Evolutionary conservation across 1,139 yeast species (phyloP).

Genomic region (Kazachstania sp.): DNA sequence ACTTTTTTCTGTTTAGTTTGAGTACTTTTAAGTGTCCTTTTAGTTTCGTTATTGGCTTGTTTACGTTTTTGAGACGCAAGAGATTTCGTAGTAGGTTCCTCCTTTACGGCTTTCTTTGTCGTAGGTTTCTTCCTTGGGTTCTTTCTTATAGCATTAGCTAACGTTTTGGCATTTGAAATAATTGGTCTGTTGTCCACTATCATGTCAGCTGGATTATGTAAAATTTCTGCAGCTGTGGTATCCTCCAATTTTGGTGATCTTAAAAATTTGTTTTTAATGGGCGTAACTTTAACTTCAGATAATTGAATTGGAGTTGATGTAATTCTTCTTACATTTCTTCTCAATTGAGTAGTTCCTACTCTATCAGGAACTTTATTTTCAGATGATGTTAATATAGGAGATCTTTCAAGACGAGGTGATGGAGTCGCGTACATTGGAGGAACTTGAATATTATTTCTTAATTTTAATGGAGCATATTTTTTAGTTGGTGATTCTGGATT

Average conservation of each 20-base stretch:
- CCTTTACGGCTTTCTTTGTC: not conserved
- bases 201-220: constrained; percentile 26
- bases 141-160: constrained; percentile 24
- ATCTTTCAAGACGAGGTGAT: not conserved
- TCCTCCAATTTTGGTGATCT: constrained; percentile 9
- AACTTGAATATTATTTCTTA: constrained; percentile 1
- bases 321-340: not conserved
- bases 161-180: constrained; percentile 24
- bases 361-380: not conserved
- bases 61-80: not conserved
- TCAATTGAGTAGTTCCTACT: not conserved
- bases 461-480: constrained; percentile 5
- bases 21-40: not conserved
- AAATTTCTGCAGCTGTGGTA: constrained; percentile 28
- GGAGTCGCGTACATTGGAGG: not conserved
- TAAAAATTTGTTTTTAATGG: not conserved
- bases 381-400: not conserved
- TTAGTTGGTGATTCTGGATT: constrained; percentile 9
- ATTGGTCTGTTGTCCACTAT: constrained; percentile 27
- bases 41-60: not conserved
- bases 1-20: constrained; percentile 7
- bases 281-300: constrained; percentile 2
- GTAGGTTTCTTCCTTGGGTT: not conserved
- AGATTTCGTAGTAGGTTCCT: not conserved
- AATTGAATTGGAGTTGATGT: constrained; percentile 4